Percentiles rank a stretch among this genome's conserved stretches.
phyloP scores from a whole-genome alignment of 2,329 filamentous ascomycete species.

The Xylaria arbuscula region DNA sequence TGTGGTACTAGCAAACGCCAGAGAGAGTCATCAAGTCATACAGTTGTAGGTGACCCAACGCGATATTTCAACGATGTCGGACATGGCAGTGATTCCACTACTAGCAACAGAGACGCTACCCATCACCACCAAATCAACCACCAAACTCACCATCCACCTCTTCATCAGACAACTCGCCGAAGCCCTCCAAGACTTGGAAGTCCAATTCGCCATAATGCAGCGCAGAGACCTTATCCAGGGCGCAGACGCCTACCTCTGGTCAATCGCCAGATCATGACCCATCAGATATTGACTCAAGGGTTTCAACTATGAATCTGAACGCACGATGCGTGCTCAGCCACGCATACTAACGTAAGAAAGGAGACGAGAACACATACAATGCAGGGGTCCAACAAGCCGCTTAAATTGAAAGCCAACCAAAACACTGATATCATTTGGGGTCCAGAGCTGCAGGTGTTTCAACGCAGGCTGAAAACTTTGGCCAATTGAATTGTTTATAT shows the following conservation, averaged over 20 bases:
- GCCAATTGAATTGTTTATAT: constrained; percentile 26
- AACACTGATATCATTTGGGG: constrained; percentile 35
- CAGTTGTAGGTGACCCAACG: constrained; percentile 45
- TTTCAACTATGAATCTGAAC: constrained; percentile 42
- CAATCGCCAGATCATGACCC: constrained; percentile 49
- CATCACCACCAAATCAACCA: constrained; percentile 35
- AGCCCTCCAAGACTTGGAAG: constrained; percentile 33
- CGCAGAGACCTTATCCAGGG: constrained; percentile 42
- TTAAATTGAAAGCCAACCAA: constrained; percentile 15
- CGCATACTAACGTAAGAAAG: neutral
- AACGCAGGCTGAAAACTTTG: constrained; percentile 1
- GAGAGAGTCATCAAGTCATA: constrained; percentile 39
- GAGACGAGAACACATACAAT: neutral
- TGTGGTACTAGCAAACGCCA: constrained; percentile 49
- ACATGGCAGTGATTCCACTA: constrained; percentile 33
- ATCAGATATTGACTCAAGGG: constrained; percentile 49
- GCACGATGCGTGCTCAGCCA: too few relatives aligned
- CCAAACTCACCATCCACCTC: constrained; percentile 25
- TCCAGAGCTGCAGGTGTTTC: neutral
- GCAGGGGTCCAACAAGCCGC: neutral
- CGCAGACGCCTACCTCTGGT: constrained; percentile 46
- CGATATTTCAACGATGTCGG: constrained; percentile 49
- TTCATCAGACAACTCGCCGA: constrained; percentile 27
- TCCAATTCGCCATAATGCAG: constrained; percentile 35
- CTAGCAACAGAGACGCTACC: constrained; percentile 28